phyloP scores from a whole-genome alignment of 805 yeast genomes.

The Blastobotrys americana region DNA sequence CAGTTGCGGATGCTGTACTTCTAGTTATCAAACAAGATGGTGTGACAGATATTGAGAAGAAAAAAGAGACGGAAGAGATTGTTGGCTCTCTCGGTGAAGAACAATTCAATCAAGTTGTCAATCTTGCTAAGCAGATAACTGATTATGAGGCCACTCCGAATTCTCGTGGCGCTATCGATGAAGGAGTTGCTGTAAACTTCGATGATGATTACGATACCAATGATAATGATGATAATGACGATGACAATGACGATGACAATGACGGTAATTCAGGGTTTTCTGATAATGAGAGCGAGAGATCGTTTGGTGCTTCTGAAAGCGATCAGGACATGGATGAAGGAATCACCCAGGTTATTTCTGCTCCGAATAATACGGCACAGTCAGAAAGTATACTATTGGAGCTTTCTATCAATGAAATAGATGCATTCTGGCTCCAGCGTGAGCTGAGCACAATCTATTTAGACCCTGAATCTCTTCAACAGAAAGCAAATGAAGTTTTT shows the following conservation, averaged over 20 bases:
- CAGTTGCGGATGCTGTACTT: constrained; percentile 56
- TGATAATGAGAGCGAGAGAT: constrained; percentile 3
- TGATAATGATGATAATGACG: constrained; percentile 16
- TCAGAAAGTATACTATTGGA: constrained; percentile 3
- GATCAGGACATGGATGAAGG: background rate
- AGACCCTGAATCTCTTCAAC: constrained; percentile 38
- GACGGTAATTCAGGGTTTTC: constrained; percentile 12
- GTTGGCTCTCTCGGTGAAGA: constrained; percentile 40
- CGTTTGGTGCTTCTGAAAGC: background rate
- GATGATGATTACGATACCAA: constrained; percentile 27
- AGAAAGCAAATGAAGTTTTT: constrained; percentile 36
- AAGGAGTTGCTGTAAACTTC: constrained; percentile 38
- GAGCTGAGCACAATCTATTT: constrained; percentile 35
- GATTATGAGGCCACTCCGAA: constrained; percentile 35
- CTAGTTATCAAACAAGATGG: constrained; percentile 46
- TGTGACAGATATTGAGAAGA: constrained; percentile 38
- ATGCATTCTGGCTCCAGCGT: constrained; percentile 49
- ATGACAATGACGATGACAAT: constrained; percentile 17
- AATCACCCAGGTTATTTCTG: constrained; percentile 2
- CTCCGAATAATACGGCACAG: constrained; percentile 4
- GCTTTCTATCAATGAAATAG: constrained; percentile 37
- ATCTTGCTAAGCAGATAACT: constrained; percentile 41
- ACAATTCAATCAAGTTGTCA: constrained; percentile 41
- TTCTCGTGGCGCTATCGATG: constrained; percentile 25
- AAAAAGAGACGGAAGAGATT: constrained; percentile 44